These are phyloP conservation scores for Collybia sp. DNA, from an alignment of 768 basidiomycete species.

Conservation along the genomic window DNA sequence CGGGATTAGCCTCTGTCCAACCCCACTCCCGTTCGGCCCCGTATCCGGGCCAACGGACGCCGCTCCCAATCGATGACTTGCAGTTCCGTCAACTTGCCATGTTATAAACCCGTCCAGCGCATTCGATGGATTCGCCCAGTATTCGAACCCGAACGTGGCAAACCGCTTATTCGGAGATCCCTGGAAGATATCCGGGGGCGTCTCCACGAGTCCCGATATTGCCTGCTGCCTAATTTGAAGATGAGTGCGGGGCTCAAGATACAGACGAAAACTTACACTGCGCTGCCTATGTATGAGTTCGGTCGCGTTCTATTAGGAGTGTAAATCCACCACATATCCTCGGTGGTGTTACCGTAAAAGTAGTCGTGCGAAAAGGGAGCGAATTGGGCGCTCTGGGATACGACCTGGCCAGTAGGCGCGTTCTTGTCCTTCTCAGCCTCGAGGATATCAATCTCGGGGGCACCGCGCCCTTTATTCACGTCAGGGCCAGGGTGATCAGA, in stretches of 20 bases:
- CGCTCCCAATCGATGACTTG: constrained; percentile 48
- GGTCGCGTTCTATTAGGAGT: constrained; percentile 24
- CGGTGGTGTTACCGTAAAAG: constrained; percentile 24
- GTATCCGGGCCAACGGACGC: constrained; percentile 41
- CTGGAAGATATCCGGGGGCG: constrained; percentile 53
- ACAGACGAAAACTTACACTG: constrained; percentile 24
- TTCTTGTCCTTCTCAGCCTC: constrained; percentile 69
- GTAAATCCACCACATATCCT: constrained; percentile 27
- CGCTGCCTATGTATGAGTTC: constrained; percentile 45
- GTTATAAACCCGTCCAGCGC: constrained; percentile 60
- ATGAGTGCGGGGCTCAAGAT: neutral
- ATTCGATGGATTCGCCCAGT: constrained; percentile 57
- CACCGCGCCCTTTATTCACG: constrained; percentile 51
- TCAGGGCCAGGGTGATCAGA: constrained; percentile 77
- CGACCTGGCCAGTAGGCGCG: constrained; percentile 39
- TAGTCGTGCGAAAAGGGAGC: constrained; percentile 50
- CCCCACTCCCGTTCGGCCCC: constrained; percentile 31
- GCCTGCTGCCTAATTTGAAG: constrained; percentile 40
- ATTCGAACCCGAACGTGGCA: constrained; percentile 69
- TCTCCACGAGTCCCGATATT: constrained; percentile 39
- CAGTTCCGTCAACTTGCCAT: constrained; percentile 63
- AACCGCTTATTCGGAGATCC: constrained; percentile 48
- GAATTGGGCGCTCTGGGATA: constrained; percentile 75
- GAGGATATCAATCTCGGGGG: constrained; percentile 81
- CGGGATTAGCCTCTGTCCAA: constrained; percentile 57